Evolutionary conservation across 305 asterid species (phyloP), one percentile per base, ranked within the genome.

Genomic region (Solanum hybrid): DNA sequence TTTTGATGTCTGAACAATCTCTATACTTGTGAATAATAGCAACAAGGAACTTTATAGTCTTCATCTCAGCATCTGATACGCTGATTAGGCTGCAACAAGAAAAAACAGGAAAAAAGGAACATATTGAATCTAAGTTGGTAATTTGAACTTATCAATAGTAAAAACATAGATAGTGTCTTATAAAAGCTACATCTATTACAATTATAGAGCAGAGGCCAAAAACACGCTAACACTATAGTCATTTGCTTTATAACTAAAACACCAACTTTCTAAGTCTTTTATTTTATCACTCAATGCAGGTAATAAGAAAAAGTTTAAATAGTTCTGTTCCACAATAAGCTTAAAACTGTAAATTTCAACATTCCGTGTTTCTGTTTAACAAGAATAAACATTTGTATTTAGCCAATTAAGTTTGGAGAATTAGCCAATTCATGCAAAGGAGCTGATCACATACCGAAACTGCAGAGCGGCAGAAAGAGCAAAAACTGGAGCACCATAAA

Each of bases 391-490:
- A 85, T 56, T 85, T 85, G 32, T 19, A 38, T 1, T 56, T 22
- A 45, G 69, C 29, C 87, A 84, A 45, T 29, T 40, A 40, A 81
- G 37, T 45, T 45, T 9, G 87, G 87, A 81, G 26, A 40, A 42
- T 81, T 14, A 84, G 27, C 40, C 40, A 45, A 84, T 19, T 86
- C 35, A 15, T 77, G 56, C 40, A 64, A 22, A 85, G 72, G 66
- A 77, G 56, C n/a, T 56, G 38, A 51, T 32, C 88, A 94, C 99
- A 94, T 94, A 97, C 99, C 88, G 92, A 89, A 94, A 94, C 92
- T 94, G 98, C 92, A 95, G 89, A 29, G 98, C 95, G 40, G 99
- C 98, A 91, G 92, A 94, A 75, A 97, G 94, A 88, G 96, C 95
- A 92, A 93, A 94, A 29, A 96, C 94, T 38, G 99, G 98, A 91